Evolutionary conservation across 2,329 filamentous ascomycete species (phyloP).

Genomic region (Fusarium abutilonis): DNA sequence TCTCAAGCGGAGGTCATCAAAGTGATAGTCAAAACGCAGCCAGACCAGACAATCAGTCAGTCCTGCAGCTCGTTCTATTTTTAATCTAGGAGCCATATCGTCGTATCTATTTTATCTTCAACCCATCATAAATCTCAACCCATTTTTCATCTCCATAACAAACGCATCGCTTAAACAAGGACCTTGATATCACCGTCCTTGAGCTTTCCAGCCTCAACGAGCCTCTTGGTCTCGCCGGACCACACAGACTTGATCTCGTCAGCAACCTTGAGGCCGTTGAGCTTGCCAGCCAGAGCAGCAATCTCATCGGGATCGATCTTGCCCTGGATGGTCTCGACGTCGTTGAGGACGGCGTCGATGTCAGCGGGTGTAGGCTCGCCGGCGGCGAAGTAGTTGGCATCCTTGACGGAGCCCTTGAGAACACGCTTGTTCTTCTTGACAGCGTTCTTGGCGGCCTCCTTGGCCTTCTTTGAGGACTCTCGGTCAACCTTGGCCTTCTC

Average conservation of each 20-base stretch:
- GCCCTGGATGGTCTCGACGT: slow-evolving; percentile 85
- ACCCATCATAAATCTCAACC: slow-evolving; percentile 28
- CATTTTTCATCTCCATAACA: slow-evolving; percentile 1
- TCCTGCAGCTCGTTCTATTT: slow-evolving; percentile 29
- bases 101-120: slow-evolving; percentile 40
- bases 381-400: slow-evolving; percentile 93
- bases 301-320: slow-evolving; percentile 94
- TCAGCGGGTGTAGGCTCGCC: slow-evolving; percentile 77
- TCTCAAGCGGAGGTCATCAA: too few species aligned
- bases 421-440: slow-evolving; percentile 99
- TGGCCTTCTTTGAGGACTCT: slow-evolving; percentile 91
- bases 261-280: slow-evolving; percentile 80
- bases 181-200: slow-evolving; percentile 84
- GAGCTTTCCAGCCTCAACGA: slow-evolving; percentile 84
- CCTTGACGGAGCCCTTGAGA: slow-evolving; percentile 91
- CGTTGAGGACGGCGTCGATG: slow-evolving; percentile 83
- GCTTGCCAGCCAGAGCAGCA: slow-evolving; percentile 80
- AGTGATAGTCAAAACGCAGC: slow-evolving; percentile 7
- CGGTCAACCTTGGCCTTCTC: slow-evolving; percentile 85
- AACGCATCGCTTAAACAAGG: slow-evolving; percentile 52
- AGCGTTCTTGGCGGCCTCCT: slow-evolving; percentile 98
- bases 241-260: slow-evolving; percentile 88
- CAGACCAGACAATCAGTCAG: background rate
- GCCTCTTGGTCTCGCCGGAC: slow-evolving; percentile 77
- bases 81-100: slow-evolving; percentile 29